Conservation (phyloP, 176 grass and related monocot genomes). For the Panicum miliaceum region DNA sequence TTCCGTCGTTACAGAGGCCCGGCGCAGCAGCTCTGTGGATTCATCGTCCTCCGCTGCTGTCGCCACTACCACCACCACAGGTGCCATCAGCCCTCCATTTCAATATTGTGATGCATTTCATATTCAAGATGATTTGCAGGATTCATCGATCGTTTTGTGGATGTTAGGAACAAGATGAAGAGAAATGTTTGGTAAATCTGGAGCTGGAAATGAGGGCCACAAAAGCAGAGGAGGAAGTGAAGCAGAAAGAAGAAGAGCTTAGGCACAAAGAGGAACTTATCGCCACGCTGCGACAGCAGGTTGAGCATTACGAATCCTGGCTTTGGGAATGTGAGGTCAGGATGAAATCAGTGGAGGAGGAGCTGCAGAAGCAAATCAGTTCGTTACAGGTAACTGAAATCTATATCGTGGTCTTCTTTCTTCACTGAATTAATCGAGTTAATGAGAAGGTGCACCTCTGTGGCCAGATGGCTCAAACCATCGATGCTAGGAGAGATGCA, state of each 20-base stretch:
- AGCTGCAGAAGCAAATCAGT: constrained; percentile 53
- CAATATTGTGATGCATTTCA: background rate
- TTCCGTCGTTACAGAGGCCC: constrained; percentile 34
- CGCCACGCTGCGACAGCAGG: constrained; percentile 16
- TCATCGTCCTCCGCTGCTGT: background rate
- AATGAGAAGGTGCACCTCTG: background rate
- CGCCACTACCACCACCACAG: background rate
- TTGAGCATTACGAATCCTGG: constrained; percentile 51
- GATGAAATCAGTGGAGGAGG: constrained; percentile 58
- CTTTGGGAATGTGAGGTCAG: constrained; percentile 53
- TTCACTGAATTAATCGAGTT: background rate
- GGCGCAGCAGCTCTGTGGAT: background rate
- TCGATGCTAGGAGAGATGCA: background rate
- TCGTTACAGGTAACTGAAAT: constrained; percentile 38
- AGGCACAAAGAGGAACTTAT: constrained; percentile 45
- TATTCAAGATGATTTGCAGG: background rate
- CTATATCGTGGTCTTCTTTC: background rate
- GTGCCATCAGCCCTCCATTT: background rate
- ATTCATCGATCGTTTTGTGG: background rate
- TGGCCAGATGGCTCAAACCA: constrained; percentile 27
- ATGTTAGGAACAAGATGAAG: constrained; percentile 26
- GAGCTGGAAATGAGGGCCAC: constrained; percentile 42
- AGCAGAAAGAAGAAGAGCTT: constrained; percentile 44
- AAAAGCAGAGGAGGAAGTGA: constrained; percentile 41
- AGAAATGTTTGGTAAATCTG: background rate